Percentiles rank a stretch among this genome's conserved stretches.
Evolutionary conservation across 305 asterid species (phyloP).

Genomic region (Euphrasia arctica): DNA sequence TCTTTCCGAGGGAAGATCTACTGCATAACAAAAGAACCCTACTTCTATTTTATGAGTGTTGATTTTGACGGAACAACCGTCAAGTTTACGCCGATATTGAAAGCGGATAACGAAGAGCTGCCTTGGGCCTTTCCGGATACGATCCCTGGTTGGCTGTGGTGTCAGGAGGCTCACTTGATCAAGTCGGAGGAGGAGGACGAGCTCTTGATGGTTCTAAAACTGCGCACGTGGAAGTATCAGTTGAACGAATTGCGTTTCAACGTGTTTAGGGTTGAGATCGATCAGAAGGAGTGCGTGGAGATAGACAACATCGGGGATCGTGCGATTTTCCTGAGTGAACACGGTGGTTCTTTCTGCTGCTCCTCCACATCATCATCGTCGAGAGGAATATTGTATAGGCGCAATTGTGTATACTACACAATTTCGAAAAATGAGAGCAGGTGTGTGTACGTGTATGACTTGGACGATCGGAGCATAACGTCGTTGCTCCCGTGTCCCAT

Average conservation of each 20-base stretch:
- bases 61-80: background rate
- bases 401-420: too few relatives aligned
- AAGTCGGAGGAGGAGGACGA: background rate
- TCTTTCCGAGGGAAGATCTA: background rate
- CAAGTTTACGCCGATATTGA: background rate
- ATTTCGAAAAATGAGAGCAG: too few relatives aligned
- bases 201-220: background rate
- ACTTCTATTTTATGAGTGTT: background rate
- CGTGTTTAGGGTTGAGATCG: background rate
- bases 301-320: too few relatives aligned
- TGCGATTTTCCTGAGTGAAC: background rate
- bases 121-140: background rate
- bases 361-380: too few relatives aligned
- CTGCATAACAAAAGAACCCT: background rate
- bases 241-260: background rate
- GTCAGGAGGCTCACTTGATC: background rate
- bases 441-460: too few relatives aligned
- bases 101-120: background rate
- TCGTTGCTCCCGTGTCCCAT: too few relatives aligned
- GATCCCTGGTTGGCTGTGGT: background rate
- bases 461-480: too few relatives aligned
- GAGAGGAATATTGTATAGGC: background rate
- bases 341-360: background rate
- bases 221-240: background rate
- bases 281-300: too few relatives aligned